Evolutionary conservation across 2,329 filamentous ascomycete species (phyloP).

Genomic region (Bipolaris oryzae): DNA sequence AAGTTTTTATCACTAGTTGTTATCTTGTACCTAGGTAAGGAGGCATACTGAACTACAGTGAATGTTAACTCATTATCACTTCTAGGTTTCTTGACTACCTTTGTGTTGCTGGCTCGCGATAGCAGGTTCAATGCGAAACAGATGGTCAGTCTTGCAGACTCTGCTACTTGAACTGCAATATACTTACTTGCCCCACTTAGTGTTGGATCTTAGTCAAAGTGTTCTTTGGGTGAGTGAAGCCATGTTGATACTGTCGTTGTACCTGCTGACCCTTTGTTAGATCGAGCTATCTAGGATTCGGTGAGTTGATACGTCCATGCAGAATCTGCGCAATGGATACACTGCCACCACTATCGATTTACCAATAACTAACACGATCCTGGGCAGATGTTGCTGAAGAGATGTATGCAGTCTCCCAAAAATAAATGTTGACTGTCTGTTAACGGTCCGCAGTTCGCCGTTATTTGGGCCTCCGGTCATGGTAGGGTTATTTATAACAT

Average conservation of each 20-base stretch:
- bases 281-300: slow-evolving; percentile 74
- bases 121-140: slow-evolving; percentile 65
- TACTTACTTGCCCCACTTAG: slow-evolving; percentile 27
- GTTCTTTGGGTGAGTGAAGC: slow-evolving; percentile 68
- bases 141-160: slow-evolving; percentile 57
- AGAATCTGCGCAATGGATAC: not conserved
- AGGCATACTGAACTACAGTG: not conserved
- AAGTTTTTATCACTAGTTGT: slow-evolving; percentile 80
- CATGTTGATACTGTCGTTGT: not conserved
- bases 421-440: not conserved
- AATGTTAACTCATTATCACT: slow-evolving; percentile 1
- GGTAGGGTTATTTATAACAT: slow-evolving; percentile 43
- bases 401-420: slow-evolving; percentile 38
- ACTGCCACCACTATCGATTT: slow-evolving; percentile 25
- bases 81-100: slow-evolving; percentile 82
- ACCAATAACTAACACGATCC: slow-evolving; percentile 31
- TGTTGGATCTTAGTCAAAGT: slow-evolving; percentile 79
- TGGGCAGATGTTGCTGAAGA: slow-evolving; percentile 54
- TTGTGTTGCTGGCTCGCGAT: slow-evolving; percentile 74
- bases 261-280: slow-evolving; percentile 24
- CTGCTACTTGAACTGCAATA: too few species aligned
- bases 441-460: slow-evolving; percentile 52
- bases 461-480: slow-evolving; percentile 60
- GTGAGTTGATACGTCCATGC: slow-evolving; percentile 50
- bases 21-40: slow-evolving; percentile 75